Evolutionary conservation across 345 rosid genomes (phyloP), one percentile per base, ranked within the genome.

Genomic region (Gossypium turneri): DNA sequence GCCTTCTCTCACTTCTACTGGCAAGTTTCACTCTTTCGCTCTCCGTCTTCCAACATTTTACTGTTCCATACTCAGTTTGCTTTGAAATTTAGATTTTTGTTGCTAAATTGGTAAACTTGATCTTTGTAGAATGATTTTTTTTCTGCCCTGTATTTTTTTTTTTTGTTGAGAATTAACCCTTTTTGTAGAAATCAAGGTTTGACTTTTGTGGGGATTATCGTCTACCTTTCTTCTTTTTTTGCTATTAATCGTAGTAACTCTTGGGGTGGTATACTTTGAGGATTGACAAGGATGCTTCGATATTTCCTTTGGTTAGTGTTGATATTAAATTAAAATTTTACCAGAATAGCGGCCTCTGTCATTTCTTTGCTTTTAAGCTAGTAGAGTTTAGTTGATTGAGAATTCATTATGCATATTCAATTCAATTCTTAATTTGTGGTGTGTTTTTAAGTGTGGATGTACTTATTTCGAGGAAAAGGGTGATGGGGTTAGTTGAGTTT

Each of bases 331-430:
- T 12, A 20, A 48, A 48, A 12, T 45, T 67, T 66, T 11, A 44
- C 34, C 27, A 45, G 7, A 43, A 43, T 11, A 4, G 17, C 10
- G 2, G 3, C 19, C 38, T 43, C n/a, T 66, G 53, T 66, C 34
- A 22, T 66, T 45, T 66, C 55, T 66, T 45, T 66, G 70, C 55
- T 66, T 66, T 45, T 67, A 67, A 67, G 55, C 34, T 11, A 67
- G 34, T 38, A 66, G 9, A 45, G n/a, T 67, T 67, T 66, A 67
- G 71, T 45, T 67, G n/a, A 67, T 67, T 45, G 70, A 66, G 22
- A 51, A 66, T 66, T 66, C n/a, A 20, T 45, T 44, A 1, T 44
- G 27, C 25, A 41, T 66, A 43, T 43, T 66, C 8, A 20, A 20
- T 17, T 20, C 53, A 62, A 11, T 44, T 66, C 17, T 45, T 20